phyloP scores from a whole-genome alignment of 2,329 filamentous ascomycete genomes.

The Colletotrichum truncatum region DNA sequence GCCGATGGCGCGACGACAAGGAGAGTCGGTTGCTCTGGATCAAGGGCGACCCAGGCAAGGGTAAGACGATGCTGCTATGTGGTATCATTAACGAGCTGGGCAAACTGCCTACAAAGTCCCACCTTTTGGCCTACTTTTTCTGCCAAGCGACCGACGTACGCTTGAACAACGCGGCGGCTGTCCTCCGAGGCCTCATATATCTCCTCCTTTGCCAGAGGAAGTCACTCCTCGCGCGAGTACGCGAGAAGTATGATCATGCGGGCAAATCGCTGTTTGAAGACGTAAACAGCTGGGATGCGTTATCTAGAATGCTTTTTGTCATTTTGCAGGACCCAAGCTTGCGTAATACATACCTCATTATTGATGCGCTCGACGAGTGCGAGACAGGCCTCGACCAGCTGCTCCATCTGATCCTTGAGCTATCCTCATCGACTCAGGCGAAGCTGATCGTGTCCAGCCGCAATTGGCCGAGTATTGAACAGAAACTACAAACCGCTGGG shows the following conservation, averaged over 20 bases:
- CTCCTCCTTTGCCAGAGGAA: conserved; percentile 39
- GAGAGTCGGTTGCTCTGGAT: conserved; percentile 46
- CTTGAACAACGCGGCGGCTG: conserved; percentile 48
- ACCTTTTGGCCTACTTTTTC: conserved; percentile 53
- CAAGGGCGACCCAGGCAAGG: conserved; percentile 48
- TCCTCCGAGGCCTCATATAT: conserved; percentile 54
- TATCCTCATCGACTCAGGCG: background rate
- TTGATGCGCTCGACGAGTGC: conserved; percentile 36
- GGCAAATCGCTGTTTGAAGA: conserved; percentile 50
- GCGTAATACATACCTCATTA: conserved; percentile 41
- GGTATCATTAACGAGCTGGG: conserved; percentile 48
- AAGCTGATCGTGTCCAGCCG: conserved; percentile 59
- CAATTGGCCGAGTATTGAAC: conserved; percentile 47
- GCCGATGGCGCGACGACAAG: conserved; percentile 34
- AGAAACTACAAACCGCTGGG: conserved; percentile 34
- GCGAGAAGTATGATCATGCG: conserved; percentile 3
- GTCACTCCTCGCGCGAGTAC: background rate
- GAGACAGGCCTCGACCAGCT: conserved; percentile 33
- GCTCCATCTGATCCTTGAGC: conserved; percentile 41
- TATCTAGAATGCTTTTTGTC: conserved; percentile 48
- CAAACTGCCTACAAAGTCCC: background rate
- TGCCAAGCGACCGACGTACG: conserved; percentile 49
- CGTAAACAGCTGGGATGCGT: conserved; percentile 36
- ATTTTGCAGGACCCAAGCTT: conserved; percentile 48
- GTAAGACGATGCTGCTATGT: conserved; percentile 53